phyloP scores from a whole-genome alignment of 2,329 filamentous ascomycete species.

The Dothidotthia symphoricarpi region DNA sequence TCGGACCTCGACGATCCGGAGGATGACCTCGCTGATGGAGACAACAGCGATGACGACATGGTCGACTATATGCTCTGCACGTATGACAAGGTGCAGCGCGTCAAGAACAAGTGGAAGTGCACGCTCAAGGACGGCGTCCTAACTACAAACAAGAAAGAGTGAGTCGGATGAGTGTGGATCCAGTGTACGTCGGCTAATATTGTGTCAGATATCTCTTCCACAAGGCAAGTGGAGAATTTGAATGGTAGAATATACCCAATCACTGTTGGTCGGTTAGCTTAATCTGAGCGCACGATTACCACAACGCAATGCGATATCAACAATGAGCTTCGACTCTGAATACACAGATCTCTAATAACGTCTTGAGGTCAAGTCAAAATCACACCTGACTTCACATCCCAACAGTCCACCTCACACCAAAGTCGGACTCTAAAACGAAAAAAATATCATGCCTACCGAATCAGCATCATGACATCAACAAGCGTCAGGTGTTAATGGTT shows the following conservation, averaged over 20 bases:
- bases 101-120: conserved; percentile 98
- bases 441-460: no score
- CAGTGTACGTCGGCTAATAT: conserved; percentile 5
- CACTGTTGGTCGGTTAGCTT: conserved; percentile 20
- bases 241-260: conserved; percentile 66
- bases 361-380: no score
- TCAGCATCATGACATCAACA: no score
- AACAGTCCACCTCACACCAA: no score
- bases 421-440: no score
- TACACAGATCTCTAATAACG: no score
- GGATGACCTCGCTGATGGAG: conserved; percentile 75
- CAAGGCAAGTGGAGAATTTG: conserved; percentile 95
- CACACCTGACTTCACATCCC: no score
- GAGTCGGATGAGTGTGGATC: no score
- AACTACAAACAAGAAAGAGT: conserved; percentile 89
- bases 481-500: no score
- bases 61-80: conserved; percentile 97
- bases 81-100: conserved; percentile 97
- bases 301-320: no score
- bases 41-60: conserved; percentile 80
- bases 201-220: conserved; percentile 81
- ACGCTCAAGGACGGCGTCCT: conserved; percentile 95
- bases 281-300: conserved; percentile 14
- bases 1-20: conserved; percentile 96
- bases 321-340: no score